phyloP scores from a whole-genome alignment of 2,329 filamentous ascomycete genomes.

The Blumeriella jaapii region DNA sequence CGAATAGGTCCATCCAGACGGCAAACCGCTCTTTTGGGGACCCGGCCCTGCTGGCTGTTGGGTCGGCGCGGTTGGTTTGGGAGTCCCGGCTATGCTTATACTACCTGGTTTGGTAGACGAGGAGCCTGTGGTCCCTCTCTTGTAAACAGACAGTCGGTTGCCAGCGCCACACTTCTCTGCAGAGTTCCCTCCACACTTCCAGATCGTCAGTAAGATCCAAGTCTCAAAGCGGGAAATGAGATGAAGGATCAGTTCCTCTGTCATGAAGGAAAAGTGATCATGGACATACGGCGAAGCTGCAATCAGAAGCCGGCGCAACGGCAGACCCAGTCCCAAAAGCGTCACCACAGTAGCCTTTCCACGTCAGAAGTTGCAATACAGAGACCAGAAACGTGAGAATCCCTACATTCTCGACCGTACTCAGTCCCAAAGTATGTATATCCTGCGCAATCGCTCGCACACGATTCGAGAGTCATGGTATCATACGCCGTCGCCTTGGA shows the following conservation, averaged over 20 bases:
- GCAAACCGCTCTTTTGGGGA: slow-evolving; percentile 13
- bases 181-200: slow-evolving; percentile 13
- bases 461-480: slow-evolving; percentile 23
- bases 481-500: slow-evolving; percentile 9
- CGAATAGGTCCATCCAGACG: slow-evolving; percentile 15
- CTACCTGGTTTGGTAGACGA: neutral
- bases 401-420: slow-evolving; percentile 14
- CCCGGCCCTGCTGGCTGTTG: slow-evolving; percentile 4
- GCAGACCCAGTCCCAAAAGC: slow-evolving; percentile 7
- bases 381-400: neutral
- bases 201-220: too few relatives aligned
- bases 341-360: slow-evolving; percentile 16
- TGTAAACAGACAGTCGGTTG: slow-evolving; percentile 14
- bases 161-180: slow-evolving; percentile 14
- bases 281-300: slow-evolving; percentile 9
- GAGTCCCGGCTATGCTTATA: neutral
- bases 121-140: neutral
- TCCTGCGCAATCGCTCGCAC: slow-evolving; percentile 12
- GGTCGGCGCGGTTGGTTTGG: neutral
- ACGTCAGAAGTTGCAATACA: neutral
- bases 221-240: too few relatives aligned
- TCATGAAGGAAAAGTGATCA: too few relatives aligned
- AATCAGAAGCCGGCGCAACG: slow-evolving; percentile 8
- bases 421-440: slow-evolving; percentile 17
- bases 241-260: too few relatives aligned